A percentile compares a stretch with the other conserved stretches of the same genome.
Evolutionary conservation across 805 yeast species (phyloP).

Genomic region (Ogataea methylovora): DNA sequence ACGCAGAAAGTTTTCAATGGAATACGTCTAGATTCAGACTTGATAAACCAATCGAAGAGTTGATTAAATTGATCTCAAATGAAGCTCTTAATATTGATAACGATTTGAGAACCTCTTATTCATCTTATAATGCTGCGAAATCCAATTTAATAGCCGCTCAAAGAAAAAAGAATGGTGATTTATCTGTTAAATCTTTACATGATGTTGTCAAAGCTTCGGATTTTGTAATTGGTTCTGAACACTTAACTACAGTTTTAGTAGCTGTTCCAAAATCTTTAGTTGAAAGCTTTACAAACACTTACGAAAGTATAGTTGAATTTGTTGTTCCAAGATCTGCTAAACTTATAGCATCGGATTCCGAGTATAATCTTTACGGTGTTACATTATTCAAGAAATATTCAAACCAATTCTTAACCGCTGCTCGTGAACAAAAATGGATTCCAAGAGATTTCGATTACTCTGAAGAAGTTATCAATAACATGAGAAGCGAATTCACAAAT

Average conservation of each 20-base stretch:
- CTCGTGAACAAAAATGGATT: slow-evolving; percentile 82
- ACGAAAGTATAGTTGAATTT: slow-evolving; percentile 71
- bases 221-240: slow-evolving; percentile 80
- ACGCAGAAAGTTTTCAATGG: slow-evolving; percentile 77
- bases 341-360: slow-evolving; percentile 62
- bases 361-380: slow-evolving; percentile 65
- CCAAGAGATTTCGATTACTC: slow-evolving; percentile 90
- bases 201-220: slow-evolving; percentile 79
- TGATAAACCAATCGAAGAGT: slow-evolving; percentile 74
- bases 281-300: slow-evolving; percentile 53
- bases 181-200: slow-evolving; percentile 84
- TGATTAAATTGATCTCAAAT: slow-evolving; percentile 59
- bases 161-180: slow-evolving; percentile 88
- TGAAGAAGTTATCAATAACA: slow-evolving; percentile 61
- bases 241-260: slow-evolving; percentile 74
- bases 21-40: slow-evolving; percentile 77
- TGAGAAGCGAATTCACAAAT: slow-evolving; percentile 71
- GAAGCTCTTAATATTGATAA: slow-evolving; percentile 81
- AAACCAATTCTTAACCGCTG: slow-evolving; percentile 56
- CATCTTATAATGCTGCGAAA: slow-evolving; percentile 73
- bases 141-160: slow-evolving; percentile 82
- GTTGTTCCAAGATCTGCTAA: slow-evolving; percentile 91
- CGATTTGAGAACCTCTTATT: slow-evolving; percentile 74
- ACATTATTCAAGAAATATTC: slow-evolving; percentile 80
- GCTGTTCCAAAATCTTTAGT: slow-evolving; percentile 74